Base-by-base conservation (phyloP, 441 rosid species). In the Erodium texanum region DNA sequence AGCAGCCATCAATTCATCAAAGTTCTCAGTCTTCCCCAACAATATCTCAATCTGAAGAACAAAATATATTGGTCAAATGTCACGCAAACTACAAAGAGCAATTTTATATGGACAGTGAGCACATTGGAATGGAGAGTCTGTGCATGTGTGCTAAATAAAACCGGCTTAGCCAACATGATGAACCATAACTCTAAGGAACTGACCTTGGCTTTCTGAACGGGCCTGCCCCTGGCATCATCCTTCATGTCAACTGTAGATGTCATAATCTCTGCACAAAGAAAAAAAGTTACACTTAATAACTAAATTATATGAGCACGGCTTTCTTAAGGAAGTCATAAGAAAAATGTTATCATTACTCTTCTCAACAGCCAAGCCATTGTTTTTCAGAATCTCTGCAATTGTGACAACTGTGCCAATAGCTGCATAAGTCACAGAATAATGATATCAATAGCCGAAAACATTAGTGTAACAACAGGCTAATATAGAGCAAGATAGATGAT, bases 181-280 rank as follows among this genome's bases (percentile, higher is more conserved):
- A 27, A n/a, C 2, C 11, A 69, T 32, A 29, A 23, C n/a, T 10
- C 61, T 50, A 12, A 0, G 7, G 7, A 27, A 71, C 56, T 69
- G 61, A 85, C 90, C 86, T 87, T 89, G 22, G 91, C 86, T 79
- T 89, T 89, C 72, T 83, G 93, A 66, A 87, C 84, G 15, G 85
- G 83, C 32, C 87, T 80, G 32, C 88, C 97, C 72, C 95, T 84
- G 2, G 83, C 61, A 50, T 83, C 89, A 68, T 90, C 95, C 81
- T 77, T 90, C 80, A 90, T 90, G 65, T 83, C 97, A 71, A 90
- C 89, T 20, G 95, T 83, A 10, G 90, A 79, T 27, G 86, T 90
- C 70, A 68, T 83, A 76, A 89, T 87, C 80, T 85, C 93, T 89
- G 78, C 71, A 76, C 48, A 3, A 70, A 24, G 50, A 24, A 32